Base-by-base conservation (phyloP, 148 eudicot species). In the Amaranthus palmeri region DNA sequence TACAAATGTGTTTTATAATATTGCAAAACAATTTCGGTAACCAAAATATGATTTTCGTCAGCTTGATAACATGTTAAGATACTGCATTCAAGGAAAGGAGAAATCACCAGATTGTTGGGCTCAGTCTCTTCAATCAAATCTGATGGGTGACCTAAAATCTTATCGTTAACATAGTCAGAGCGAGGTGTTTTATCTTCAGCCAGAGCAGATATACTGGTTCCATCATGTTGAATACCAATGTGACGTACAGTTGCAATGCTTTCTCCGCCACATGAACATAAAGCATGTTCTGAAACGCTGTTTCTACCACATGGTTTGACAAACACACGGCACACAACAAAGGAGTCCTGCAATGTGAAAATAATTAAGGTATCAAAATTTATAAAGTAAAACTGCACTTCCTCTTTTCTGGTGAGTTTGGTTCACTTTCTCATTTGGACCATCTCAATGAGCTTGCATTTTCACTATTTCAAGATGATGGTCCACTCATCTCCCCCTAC, bases 181-280 rank as follows among this genome's bases (percentile, higher is more conserved):
- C 61, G 79, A 47, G 54, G 74, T 56, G 73, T 51, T 71, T 74
- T 65, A 68, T 81, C 76, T 74, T 81, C 84, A 69, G 61, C 78
- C 70, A 68, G 69, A 15, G 55, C 69, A 44, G 83, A 78, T 68
- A 70, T 46, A 52, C 41, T 54, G 15, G 78, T 71, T 55, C 85
- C 85, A 75, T 83, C 83, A 64, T 77, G 80, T 69, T 87, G 88
- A 68, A 83, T 72, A 65, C 88, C 90, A 65, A 87, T 72, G 68
- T 83, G 85, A 50, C 86, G 90, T 44, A 87, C 79, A 69, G 78
- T 74, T 54, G 81, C 80, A 64, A 73, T 69, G 68, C 83, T 81
- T 50, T 81, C 88, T 63, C 83, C 85, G 40, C 77, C 85, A 18
- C 81, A 84, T 4, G 86, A 87, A 65, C 88, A 81, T 44, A 83